A percentile compares a stretch with the other conserved stretches of the same genome.
phyloP scores from a whole-genome alignment of 2,329 filamentous ascomycete species.

The Aureobasidium sp. region DNA sequence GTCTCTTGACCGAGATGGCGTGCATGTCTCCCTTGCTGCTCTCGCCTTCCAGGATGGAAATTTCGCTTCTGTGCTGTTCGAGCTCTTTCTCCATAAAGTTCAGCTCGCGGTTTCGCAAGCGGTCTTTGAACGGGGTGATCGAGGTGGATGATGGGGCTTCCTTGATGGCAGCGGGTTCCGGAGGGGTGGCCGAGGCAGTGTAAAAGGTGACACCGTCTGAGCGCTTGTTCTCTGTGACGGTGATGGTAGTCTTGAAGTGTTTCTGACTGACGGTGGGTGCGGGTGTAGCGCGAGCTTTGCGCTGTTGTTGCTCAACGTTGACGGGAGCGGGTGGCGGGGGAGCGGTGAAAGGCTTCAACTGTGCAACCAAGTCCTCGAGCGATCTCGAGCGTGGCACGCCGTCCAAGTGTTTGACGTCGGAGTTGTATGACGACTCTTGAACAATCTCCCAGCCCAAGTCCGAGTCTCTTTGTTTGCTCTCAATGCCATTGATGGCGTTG shows the following conservation, averaged over 20 bases:
- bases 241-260: conserved; percentile 20
- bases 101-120: conserved; percentile 57
- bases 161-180: conserved; percentile 24
- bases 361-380: conserved; percentile 33
- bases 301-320: conserved; percentile 9
- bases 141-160: conserved; percentile 6
- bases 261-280: conserved; percentile 14
- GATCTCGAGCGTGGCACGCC: conserved; percentile 22
- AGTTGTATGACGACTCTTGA: conserved; percentile 26
- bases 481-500: conserved; percentile 31
- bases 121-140: conserved; percentile 54
- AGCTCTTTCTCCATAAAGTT: conserved; percentile 20
- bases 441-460: conserved; percentile 30
- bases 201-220: conserved; percentile 43
- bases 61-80: conserved; percentile 26
- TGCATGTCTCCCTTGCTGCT: conserved; percentile 55
- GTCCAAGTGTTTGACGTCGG: conserved; percentile 26
- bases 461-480: conserved; percentile 28
- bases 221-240: conserved; percentile 45
- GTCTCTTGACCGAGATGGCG: conserved; percentile 82
- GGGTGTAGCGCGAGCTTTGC: conserved; percentile 5
- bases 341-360: conserved; percentile 66
- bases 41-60: conserved; percentile 26
- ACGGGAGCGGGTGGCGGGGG: conserved; percentile 67
- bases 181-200: conserved; percentile 41